Percentiles rank a stretch among this genome's conserved stretches.
Evolutionary conservation across 169 alveolate genomes (phyloP).

Genomic region (Cryptosporidium viatorum): DNA sequence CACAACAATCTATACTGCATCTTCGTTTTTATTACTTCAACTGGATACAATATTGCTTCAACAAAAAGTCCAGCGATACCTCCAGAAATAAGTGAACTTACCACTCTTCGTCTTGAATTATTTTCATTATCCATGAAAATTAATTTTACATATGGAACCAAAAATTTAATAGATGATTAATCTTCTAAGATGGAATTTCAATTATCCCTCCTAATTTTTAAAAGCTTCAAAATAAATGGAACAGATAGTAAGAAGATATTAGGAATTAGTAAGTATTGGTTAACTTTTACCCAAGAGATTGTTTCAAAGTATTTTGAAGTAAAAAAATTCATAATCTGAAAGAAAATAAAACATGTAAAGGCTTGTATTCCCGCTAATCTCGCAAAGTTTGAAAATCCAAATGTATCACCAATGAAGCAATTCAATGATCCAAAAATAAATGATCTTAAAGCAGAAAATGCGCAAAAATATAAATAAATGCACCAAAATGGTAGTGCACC

Average conservation of each 20-base stretch:
- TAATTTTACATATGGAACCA: not conserved
- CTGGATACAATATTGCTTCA: slow-evolving; percentile 83
- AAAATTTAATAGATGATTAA: not conserved
- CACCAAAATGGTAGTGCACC: slow-evolving; percentile 34
- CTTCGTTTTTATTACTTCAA: slow-evolving; percentile 84
- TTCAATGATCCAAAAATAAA: slow-evolving; percentile 67
- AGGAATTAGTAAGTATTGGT: slow-evolving; percentile 43
- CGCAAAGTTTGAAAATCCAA: slow-evolving; percentile 64
- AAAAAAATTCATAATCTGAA: slow-evolving; percentile 46
- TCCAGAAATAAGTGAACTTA: slow-evolving; percentile 75
- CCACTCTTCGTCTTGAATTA: not conserved
- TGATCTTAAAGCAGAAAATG: slow-evolving; percentile 67
- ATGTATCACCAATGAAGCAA: slow-evolving; percentile 73
- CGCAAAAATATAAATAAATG: slow-evolving; percentile 59
- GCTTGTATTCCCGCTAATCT: slow-evolving; percentile 75
- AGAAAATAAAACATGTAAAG: slow-evolving; percentile 65
- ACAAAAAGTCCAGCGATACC: slow-evolving; percentile 84
- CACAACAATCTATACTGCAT: slow-evolving; percentile 51
- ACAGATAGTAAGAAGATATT: slow-evolving; percentile 26
- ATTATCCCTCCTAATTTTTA: slow-evolving; percentile 6
- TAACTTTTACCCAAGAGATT: slow-evolving; percentile 21
- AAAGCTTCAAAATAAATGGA: slow-evolving; percentile 42
- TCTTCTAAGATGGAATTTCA: not conserved
- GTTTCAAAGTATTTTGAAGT: slow-evolving; percentile 52
- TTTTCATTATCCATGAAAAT: not conserved